phyloP scores from a whole-genome alignment of 2,329 filamentous ascomycete genomes.

The Cadophora luteo-olivacea region DNA sequence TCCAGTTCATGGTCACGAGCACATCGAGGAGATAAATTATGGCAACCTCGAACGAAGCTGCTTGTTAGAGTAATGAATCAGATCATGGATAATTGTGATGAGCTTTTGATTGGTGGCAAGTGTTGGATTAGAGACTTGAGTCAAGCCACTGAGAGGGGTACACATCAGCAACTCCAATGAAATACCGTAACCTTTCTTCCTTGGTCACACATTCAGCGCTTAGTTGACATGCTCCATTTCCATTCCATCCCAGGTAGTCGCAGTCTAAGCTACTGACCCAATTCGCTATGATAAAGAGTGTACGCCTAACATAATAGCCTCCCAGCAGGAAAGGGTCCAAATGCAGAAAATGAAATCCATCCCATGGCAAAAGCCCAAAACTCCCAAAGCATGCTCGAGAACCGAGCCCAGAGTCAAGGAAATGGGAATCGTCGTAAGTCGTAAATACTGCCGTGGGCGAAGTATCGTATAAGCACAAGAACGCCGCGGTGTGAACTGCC shows the following conservation, averaged over 20 bases:
- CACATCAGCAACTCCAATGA: slow-evolving; percentile 9
- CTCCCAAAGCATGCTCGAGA: slow-evolving; percentile 39
- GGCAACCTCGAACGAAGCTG: background rate
- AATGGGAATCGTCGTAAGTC: slow-evolving; percentile 44
- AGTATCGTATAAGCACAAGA: slow-evolving; percentile 35
- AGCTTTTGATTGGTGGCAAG: background rate
- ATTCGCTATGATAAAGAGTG: slow-evolving; percentile 35
- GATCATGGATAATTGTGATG: background rate
- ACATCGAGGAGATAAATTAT: background rate
- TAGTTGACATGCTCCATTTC: slow-evolving; percentile 18
- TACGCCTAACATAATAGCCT: slow-evolving; percentile 41
- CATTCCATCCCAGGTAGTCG: slow-evolving; percentile 19
- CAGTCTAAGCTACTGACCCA: slow-evolving; percentile 28
- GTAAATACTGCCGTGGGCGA: slow-evolving; percentile 37
- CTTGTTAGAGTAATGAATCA: background rate
- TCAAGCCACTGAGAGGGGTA: slow-evolving; percentile 15
- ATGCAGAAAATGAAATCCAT: slow-evolving; percentile 37
- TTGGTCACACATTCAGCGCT: slow-evolving; percentile 19
- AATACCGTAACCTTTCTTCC: background rate
- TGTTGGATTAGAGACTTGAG: slow-evolving; percentile 8
- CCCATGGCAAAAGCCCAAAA: slow-evolving; percentile 28
- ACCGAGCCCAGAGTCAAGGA: slow-evolving; percentile 29
- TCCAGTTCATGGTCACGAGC: slow-evolving; percentile 12
- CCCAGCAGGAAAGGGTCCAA: slow-evolving; percentile 26
- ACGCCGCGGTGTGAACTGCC: slow-evolving; percentile 37